Evolutionary conservation across 148 eudicot genomes (phyloP).

Genomic region (Agrostemma githago): DNA sequence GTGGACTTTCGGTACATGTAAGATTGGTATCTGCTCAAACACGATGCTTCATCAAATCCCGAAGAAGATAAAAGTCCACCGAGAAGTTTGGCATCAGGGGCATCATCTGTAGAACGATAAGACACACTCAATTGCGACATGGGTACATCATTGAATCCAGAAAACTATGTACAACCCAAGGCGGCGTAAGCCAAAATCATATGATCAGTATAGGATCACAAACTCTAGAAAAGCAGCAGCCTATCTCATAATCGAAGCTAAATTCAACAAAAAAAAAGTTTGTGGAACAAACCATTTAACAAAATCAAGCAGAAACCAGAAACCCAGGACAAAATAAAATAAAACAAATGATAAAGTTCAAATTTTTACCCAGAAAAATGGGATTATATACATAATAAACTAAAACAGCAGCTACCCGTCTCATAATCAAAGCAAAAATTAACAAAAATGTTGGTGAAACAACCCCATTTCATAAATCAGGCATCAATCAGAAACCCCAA

Average conservation of each 20-base stretch:
- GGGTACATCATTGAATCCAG: not conserved
- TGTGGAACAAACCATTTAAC: not conserved
- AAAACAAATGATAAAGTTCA: not conserved
- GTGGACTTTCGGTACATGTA: conserved; percentile 44
- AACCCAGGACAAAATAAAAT: not conserved
- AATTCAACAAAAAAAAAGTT: not conserved
- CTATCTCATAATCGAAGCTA: not conserved
- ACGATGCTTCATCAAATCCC: conserved; percentile 54
- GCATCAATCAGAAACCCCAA: not conserved
- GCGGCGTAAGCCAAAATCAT: not conserved
- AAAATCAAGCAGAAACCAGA: conserved; percentile 1
- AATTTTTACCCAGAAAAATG: not conserved
- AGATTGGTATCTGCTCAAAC: conserved; percentile 73
- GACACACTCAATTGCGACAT: not conserved
- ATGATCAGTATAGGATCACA: not conserved
- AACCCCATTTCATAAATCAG: not conserved
- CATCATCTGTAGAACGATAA: conserved; percentile 15
- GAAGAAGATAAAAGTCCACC: conserved; percentile 50
- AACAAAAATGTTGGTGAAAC: not conserved
- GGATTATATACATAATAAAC: not conserved
- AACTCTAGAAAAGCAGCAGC: not conserved
- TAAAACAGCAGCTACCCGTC: not conserved
- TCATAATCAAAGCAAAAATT: not conserved
- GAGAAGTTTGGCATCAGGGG: conserved; percentile 38
- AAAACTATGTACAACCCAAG: not conserved